These are phyloP conservation scores for Myxozyma neglecta DNA, from an alignment of 805 yeast species.

Conservation along the genomic window DNA sequence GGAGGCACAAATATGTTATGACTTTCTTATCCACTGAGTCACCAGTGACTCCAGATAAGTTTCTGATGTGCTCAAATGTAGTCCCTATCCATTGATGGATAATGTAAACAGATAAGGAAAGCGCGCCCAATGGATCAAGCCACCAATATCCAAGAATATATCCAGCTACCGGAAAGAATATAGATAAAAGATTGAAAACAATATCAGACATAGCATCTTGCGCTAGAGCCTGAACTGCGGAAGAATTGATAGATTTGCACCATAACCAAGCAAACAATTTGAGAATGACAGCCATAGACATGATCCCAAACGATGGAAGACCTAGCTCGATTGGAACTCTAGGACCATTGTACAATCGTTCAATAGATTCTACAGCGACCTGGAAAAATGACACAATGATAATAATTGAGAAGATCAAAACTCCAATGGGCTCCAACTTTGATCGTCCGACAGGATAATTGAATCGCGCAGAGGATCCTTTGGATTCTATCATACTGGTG, in stretches of 20 bases:
- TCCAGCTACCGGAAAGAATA: constrained; percentile 68
- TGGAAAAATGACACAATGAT: constrained; percentile 71
- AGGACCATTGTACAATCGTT: constrained; percentile 44
- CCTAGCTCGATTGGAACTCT: constrained; percentile 49
- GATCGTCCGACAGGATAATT: constrained; percentile 64
- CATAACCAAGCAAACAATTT: constrained; percentile 63
- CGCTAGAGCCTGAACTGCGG: constrained; percentile 74
- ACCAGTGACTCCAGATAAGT: constrained; percentile 62
- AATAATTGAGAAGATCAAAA: constrained; percentile 67
- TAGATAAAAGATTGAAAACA: constrained; percentile 61
- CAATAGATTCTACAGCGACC: constrained; percentile 64
- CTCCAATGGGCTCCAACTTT: constrained; percentile 76
- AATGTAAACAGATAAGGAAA: constrained; percentile 53
- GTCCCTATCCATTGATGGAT: constrained; percentile 54
- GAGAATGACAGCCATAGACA: constrained; percentile 60
- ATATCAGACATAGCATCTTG: constrained; percentile 82
- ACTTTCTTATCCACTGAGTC: constrained; percentile 54
- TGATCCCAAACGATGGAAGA: constrained; percentile 52
- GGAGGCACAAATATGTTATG: constrained; percentile 54
- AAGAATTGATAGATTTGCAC: constrained; percentile 60
- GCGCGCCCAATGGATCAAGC: constrained; percentile 65
- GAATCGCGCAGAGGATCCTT: constrained; percentile 3
- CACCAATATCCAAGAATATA: constrained; percentile 44
- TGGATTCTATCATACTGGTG: constrained; percentile 34
- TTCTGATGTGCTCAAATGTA: constrained; percentile 60